Evolutionary conservation across 257 asterid genomes (phyloP).

Genomic region (Penstemon newberryi): DNA sequence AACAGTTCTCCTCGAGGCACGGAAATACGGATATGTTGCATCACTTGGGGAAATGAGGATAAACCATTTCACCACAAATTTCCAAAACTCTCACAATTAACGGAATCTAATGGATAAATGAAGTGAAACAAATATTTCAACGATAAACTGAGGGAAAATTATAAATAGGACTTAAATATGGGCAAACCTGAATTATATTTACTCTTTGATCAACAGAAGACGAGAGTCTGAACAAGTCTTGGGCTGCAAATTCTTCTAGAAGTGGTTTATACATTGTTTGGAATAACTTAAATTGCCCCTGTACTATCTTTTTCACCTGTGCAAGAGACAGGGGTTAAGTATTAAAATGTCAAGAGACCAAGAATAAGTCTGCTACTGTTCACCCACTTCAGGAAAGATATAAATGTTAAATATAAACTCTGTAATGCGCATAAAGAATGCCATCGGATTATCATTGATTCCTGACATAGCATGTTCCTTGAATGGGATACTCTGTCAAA

Average conservation of each 20-base stretch:
- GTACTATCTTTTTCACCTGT: conserved; percentile 79
- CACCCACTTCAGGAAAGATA: conserved; percentile 21
- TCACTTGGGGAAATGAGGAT: not conserved
- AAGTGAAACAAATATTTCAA: conserved; percentile 7
- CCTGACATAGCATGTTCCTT: conserved; percentile 3
- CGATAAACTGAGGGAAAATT: not conserved
- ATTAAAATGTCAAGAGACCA: conserved; percentile 11
- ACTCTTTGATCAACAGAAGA: conserved; percentile 46
- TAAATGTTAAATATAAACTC: not conserved
- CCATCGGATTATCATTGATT: conserved; percentile 4
- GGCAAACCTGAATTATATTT: conserved; percentile 62
- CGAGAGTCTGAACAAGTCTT: conserved; percentile 56
- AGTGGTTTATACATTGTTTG: conserved; percentile 59
- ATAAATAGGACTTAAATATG: conserved; percentile 17
- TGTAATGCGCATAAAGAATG: not conserved
- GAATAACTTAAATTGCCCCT: conserved; percentile 72
- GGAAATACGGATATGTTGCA: conserved; percentile 1
- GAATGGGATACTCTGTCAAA: not conserved
- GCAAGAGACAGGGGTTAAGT: conserved; percentile 19
- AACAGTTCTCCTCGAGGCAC: not conserved
- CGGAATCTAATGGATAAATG: not conserved
- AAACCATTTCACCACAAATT: not conserved
- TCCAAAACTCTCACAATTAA: conserved; percentile 1
- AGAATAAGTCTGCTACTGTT: not conserved
- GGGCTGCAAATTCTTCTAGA: conserved; percentile 61